Base-by-base conservation (phyloP, 805 yeast species). In the Yarrowia sp. region DNA sequence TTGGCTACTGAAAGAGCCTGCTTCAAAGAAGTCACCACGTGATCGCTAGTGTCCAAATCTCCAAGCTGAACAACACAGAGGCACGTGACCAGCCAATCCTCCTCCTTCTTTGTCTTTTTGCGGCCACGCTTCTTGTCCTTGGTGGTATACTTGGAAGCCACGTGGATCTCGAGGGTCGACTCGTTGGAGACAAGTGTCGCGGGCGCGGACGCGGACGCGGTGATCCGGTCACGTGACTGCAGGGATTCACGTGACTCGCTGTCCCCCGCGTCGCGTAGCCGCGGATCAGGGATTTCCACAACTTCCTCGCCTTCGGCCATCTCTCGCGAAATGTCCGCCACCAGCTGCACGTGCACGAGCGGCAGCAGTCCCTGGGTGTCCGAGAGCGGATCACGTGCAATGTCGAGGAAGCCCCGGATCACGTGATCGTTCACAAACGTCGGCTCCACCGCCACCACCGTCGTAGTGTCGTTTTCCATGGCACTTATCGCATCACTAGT, bases 21-120 rank as follows among this genome's bases (percentile, higher is more conserved):
- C 14, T 55, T 55, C 30, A 55, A 8, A 6, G 38, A 15, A 2
- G 30, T 14, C 14, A 55, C 4, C 3, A 55, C 20, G 1, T 15
- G 12, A 3, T 55, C 63, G 4, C 36, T 40, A 13, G 15, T 30
- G 19, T 14, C 38, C 47, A 40, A 13, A 17, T 40, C 17, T 13
- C 38, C 63, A 1, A 55, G 46, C 36, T 55, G 63, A n/a, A 55
- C 12, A 3, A 55, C 63, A 2, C n/a, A 47, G 30, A 55, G n/a
- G 8, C 63, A 55, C 24, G 63, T 55, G 20, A 30, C 47, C 38
- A 42, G 20, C 63, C 63, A 55, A 15, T 55, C 63, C 8, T 55
- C 61, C 5, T 55, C 63, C 20, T 30, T 39, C 12, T 55, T 55
- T 10, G 63, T 2, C 47, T 55, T 55, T 17, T 55, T 55, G 63